Evolutionary conservation across 2,329 filamentous ascomycete genomes (phyloP).

Genomic region (Diaporthe citriasiana): DNA sequence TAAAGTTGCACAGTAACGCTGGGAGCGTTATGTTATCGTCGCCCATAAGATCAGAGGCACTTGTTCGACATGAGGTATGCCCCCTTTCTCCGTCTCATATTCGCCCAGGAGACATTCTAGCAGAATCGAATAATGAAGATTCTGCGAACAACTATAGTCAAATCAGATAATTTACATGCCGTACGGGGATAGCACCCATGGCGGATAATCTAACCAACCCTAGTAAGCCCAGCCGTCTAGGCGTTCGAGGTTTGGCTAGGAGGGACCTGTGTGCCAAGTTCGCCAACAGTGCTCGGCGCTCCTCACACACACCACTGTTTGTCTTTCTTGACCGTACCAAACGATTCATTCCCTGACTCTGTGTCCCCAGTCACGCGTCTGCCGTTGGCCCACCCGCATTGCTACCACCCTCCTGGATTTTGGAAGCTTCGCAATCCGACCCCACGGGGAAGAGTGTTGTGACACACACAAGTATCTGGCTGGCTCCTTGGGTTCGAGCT

Average conservation of each 20-base stretch:
- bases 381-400: constrained; percentile 1
- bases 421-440: neutral
- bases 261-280: constrained; percentile 2
- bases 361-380: constrained; percentile 17
- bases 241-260: constrained; percentile 9
- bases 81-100: neutral
- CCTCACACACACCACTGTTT: neutral
- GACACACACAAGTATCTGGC: neutral
- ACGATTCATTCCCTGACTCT: neutral
- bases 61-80: neutral
- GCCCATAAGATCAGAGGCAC: neutral
- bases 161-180: constrained; percentile 13
- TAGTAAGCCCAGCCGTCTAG: neutral
- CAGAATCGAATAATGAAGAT: neutral
- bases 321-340: neutral
- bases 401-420: neutral
- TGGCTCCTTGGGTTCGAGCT: constrained; percentile 26
- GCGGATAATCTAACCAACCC: constrained; percentile 17
- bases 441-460: constrained; percentile 1
- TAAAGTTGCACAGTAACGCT: neutral
- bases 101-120: neutral
- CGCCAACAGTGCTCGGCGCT: neutral
- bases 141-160: neutral
- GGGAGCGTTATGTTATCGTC: neutral
- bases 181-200: neutral